A percentile compares a stretch with the other conserved stretches of the same genome.
phyloP scores from a whole-genome alignment of 202 grass and related monocot genomes.

The Hordeum pubiflorum region DNA sequence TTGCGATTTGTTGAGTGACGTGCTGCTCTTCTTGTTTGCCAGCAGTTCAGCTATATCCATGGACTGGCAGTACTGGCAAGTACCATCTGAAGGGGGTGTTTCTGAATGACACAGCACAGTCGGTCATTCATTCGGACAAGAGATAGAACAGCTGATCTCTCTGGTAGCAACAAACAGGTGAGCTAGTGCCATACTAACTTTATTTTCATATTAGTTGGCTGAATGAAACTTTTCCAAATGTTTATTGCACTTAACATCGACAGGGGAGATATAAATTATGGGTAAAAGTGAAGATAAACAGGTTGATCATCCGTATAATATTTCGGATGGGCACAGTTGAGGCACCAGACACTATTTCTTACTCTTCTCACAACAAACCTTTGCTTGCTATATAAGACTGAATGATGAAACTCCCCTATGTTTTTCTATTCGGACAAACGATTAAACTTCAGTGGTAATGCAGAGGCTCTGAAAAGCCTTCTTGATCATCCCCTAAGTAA shows the following conservation, averaged over 20 bases:
- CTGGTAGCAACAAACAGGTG: not conserved
- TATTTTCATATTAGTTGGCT: not conserved
- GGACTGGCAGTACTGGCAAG: not conserved
- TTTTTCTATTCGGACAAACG: conserved; percentile 13
- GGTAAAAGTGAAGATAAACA: not conserved
- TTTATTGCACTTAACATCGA: not conserved
- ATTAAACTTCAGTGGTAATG: not conserved
- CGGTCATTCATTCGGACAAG: not conserved
- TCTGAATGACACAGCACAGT: not conserved
- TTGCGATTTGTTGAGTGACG: not conserved
- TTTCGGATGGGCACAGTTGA: not conserved
- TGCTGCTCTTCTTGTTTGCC: not conserved
- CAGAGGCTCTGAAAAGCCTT: conserved; percentile 10
- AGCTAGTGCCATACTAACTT: not conserved
- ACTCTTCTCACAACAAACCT: conserved; percentile 9
- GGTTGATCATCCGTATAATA: not conserved
- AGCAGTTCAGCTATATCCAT: not conserved
- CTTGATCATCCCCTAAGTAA: conserved; percentile 22
- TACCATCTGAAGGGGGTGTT: not conserved
- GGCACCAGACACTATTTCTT: not conserved
- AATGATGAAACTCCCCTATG: not conserved
- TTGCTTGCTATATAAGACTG: not conserved
- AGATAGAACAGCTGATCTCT: not conserved
- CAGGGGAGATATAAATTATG: not conserved
- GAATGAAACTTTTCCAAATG: not conserved